Evolutionary conservation across 1,284 basidiomycete species (phyloP).

Genomic region (Rugosomyces carneus): DNA sequence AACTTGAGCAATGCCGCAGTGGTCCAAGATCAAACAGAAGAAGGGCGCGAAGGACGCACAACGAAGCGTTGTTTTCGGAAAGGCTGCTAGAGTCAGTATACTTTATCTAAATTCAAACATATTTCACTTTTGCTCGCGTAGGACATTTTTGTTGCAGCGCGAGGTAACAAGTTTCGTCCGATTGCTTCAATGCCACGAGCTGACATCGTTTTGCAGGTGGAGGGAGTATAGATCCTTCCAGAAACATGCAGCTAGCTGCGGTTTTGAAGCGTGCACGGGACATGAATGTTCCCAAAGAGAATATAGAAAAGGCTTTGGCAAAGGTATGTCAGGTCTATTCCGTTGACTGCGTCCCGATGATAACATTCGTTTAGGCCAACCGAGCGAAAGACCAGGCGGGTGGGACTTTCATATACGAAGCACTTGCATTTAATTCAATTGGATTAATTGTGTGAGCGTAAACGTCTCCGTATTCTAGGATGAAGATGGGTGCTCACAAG

Average conservation of each 20-base stretch:
- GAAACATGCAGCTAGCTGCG: conserved; percentile 57
- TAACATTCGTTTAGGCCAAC: conserved; percentile 33
- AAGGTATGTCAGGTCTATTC: conserved; percentile 37
- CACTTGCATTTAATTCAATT: conserved; percentile 60
- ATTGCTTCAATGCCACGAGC: neutral
- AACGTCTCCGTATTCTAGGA: conserved; percentile 5
- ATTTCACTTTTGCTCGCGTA: conserved; percentile 24
- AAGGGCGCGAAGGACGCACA: conserved; percentile 71
- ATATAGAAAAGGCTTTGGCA: conserved; percentile 66
- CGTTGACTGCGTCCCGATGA: neutral
- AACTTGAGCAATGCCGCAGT: conserved; percentile 34
- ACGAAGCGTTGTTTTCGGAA: conserved; percentile 56
- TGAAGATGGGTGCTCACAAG: neutral
- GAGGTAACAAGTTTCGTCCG: conserved; percentile 36
- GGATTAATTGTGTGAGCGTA: conserved; percentile 68
- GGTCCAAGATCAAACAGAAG: conserved; percentile 84
- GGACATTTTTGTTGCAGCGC: conserved; percentile 68
- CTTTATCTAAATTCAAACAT: neutral
- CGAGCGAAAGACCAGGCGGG: conserved; percentile 46
- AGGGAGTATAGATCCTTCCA: conserved; percentile 57
- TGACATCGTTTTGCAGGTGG: conserved; percentile 38
- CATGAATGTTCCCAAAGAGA: conserved; percentile 70
- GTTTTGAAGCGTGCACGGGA: conserved; percentile 59
- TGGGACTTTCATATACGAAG: conserved; percentile 63
- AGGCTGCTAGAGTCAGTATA: conserved; percentile 49